Conservation (phyloP, 257 asterid genomes). For the Nicotiana undulata region DNA sequence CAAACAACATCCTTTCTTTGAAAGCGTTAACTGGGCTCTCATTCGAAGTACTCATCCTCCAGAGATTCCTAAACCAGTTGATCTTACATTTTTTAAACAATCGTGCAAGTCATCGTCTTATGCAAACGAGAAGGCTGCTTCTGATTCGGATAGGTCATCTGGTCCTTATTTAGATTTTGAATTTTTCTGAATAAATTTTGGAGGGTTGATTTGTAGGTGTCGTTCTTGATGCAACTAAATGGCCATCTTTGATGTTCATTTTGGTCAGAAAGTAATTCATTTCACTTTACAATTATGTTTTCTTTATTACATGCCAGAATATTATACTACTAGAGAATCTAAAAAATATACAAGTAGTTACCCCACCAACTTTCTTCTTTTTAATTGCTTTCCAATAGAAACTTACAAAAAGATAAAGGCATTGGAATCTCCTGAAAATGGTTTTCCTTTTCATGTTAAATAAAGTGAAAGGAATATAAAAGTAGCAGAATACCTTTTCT, state of each 20-base stretch:
- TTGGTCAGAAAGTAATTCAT: slow-evolving; percentile 19
- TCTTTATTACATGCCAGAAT: not conserved
- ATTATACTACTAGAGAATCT: not conserved
- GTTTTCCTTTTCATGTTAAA: not conserved
- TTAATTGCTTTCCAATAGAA: slow-evolving; percentile 7
- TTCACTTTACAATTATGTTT: not conserved
- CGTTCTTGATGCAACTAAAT: slow-evolving; percentile 14
- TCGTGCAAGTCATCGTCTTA: slow-evolving; percentile 34
- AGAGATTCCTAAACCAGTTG: slow-evolving; percentile 60
- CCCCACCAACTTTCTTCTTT: not conserved
- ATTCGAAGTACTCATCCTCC: slow-evolving; percentile 77
- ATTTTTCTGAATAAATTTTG: slow-evolving; percentile 42
- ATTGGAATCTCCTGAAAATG: slow-evolving; percentile 9
- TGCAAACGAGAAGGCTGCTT: slow-evolving; percentile 33
- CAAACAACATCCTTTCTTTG: slow-evolving; percentile 84
- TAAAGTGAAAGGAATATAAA: slow-evolving; percentile 4
- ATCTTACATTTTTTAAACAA: slow-evolving; percentile 41
- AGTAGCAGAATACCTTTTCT: slow-evolving; percentile 4
- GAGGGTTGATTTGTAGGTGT: slow-evolving; percentile 11
- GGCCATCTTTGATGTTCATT: slow-evolving; percentile 14
- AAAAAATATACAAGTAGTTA: not conserved
- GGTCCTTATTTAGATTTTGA: slow-evolving; percentile 85
- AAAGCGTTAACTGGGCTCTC: slow-evolving; percentile 81
- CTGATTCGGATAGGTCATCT: slow-evolving; percentile 60
- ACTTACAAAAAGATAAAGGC: not conserved